Evolutionary conservation across 1,139 yeast species (phyloP), one percentile per base, ranked within the genome.

Genomic region (Yamadazyma triangularis): DNA sequence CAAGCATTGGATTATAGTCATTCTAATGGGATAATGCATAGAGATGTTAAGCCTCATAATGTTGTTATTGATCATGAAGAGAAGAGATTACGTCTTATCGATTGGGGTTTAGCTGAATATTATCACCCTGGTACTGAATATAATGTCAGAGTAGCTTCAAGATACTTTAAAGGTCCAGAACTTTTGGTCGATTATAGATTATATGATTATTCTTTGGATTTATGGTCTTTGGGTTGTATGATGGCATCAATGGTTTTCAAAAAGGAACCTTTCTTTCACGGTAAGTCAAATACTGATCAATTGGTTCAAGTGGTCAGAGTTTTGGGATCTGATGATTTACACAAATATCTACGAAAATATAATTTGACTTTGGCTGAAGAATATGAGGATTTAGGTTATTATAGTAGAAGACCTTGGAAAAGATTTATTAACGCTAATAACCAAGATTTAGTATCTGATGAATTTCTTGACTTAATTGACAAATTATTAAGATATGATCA

Each of bases 71-170:
- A 93, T 56, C 97, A 91, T 45, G 77, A 77, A 33, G 70, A 70
- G 44, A 74, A 76, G 47, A 66, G 64, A 38, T 65, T 93, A 44
- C 74, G 96, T 42, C 73, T 93, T 42, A 93, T 93, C 44, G 99
- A 93, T 64, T 93, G 98, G 98, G 99, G 99, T 8, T 69, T 93
- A 37, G 98, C 98, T 4, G 99, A 93, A 58, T 91, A 89, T 53
- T 93, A 93, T 56, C 98, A 93, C 53, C 84, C 88, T 5, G 94
- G 95, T 14, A 86, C 85, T 44, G 96, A 88, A 50, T 91, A 89
- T 58, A 93, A 93, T 49, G 98, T 91, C 16, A 77, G 99, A 44
- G 99, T 93, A 12, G 98, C 98, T 1, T 86, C 96, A n/a, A 73
- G 98, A 44, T 91, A 91, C 58, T 93, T 87, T 64, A 93, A 93